These are phyloP conservation scores for Aspergillus felis DNA, from an alignment of 2,329 filamentous ascomycete species.

Conservation along the genomic window DNA sequence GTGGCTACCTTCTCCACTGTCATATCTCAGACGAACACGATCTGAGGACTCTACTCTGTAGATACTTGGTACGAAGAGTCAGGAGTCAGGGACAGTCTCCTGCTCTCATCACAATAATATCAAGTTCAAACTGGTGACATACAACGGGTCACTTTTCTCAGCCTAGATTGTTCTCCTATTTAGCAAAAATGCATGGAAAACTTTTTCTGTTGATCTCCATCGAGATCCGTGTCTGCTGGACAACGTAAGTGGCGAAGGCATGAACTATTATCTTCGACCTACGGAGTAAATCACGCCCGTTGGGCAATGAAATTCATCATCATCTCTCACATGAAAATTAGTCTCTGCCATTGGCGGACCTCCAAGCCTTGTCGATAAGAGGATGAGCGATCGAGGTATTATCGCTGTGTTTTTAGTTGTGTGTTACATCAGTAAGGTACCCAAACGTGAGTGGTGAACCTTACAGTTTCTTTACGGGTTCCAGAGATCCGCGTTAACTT, in stretches of 20 bases:
- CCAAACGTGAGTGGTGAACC: neutral
- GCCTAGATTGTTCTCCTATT: neutral
- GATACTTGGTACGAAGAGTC: too few species aligned
- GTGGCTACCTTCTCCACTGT: too few species aligned
- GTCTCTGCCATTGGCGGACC: neutral
- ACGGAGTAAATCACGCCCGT: neutral
- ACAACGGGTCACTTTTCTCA: neutral
- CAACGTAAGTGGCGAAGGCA: neutral
- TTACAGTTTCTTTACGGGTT: neutral
- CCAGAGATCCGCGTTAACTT: neutral
- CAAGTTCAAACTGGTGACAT: neutral
- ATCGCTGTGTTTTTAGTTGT: neutral
- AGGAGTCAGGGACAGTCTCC: neutral
- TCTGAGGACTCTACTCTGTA: too few species aligned
- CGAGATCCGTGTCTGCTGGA: too few species aligned
- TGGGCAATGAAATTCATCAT: neutral
- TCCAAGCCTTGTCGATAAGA: neutral
- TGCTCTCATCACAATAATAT: neutral
- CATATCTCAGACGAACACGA: too few species aligned
- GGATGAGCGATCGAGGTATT: too few species aligned
- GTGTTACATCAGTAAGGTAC: neutral
- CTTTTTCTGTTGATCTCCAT: neutral
- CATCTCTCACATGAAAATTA: neutral
- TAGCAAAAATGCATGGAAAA: neutral
- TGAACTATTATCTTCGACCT: neutral